phyloP scores from a whole-genome alignment of 1,284 basidiomycete species.

The Sphaerobolus stellatus region DNA sequence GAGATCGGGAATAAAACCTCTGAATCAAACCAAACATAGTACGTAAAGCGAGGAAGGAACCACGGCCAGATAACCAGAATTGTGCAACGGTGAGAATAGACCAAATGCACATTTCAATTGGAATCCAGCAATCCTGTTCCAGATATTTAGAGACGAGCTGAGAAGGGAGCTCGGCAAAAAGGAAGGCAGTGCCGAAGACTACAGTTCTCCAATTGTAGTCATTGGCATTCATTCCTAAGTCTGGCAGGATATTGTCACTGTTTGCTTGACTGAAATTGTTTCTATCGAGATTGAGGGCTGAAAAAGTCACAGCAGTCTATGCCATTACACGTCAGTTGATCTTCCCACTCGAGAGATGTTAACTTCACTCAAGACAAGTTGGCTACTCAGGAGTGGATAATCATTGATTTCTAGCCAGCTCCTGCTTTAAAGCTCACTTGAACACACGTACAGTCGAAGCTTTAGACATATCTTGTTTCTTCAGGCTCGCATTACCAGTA shows the following conservation, averaged over 20 bases:
- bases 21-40: constrained; percentile 53
- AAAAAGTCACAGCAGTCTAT: constrained; percentile 67
- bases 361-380: too few species aligned
- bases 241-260: constrained; percentile 61
- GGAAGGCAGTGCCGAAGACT: constrained; percentile 55
- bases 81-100: constrained; percentile 54
- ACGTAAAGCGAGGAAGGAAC: constrained; percentile 49
- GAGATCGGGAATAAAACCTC: constrained; percentile 63
- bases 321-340: constrained; percentile 63
- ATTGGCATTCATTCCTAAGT: constrained; percentile 59
- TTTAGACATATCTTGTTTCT: too few species aligned
- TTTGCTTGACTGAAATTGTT: constrained; percentile 63
- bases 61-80: constrained; percentile 59
- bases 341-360: too few species aligned
- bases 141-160: constrained; percentile 69
- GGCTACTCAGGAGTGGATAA: too few species aligned
- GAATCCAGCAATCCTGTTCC: constrained; percentile 72
- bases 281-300: constrained; percentile 56
- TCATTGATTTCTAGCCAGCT: too few species aligned
- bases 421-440: too few species aligned
- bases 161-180: constrained; percentile 66
- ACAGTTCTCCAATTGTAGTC: constrained; percentile 69
- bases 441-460: too few species aligned
- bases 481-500: too few species aligned
- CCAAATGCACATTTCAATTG: constrained; percentile 50